Conservation (phyloP, 345 rosid genomes). For the Lepidium africanum region DNA sequence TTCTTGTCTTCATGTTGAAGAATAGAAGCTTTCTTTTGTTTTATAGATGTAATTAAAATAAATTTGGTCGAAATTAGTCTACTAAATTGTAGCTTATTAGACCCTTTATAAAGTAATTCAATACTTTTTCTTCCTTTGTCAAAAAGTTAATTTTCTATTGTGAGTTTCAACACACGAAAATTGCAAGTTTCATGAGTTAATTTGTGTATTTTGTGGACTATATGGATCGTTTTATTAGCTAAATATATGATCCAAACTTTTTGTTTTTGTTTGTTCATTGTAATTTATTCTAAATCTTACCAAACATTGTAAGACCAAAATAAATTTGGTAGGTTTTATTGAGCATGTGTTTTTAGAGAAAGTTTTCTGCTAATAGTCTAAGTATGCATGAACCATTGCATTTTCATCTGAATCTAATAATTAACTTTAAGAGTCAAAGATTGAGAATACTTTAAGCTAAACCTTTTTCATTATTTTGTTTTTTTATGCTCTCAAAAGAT, state of each 20-base stretch:
- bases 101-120: background rate
- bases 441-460: constrained; percentile 9
- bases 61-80: background rate
- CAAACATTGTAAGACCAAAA: constrained; percentile 14
- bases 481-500: background rate
- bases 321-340: background rate
- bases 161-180: too few relatives aligned
- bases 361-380: constrained; percentile 15
- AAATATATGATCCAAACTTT: background rate
- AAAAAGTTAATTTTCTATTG: too few relatives aligned
- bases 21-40: background rate
- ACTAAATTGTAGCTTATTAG: background rate
- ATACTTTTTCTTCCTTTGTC: background rate
- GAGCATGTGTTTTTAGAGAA: constrained; percentile 16
- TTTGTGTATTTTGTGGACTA: too few relatives aligned
- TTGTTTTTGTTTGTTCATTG: background rate
- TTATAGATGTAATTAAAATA: background rate
- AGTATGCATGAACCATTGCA: constrained; percentile 23
- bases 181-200: too few relatives aligned
- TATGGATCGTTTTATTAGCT: background rate
- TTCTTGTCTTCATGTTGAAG: constrained; percentile 24
- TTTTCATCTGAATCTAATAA: background rate
- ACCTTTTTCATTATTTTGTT: background rate
- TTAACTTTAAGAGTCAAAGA: constrained; percentile 16
- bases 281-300: constrained; percentile 16